Evolutionary conservation across 2,329 filamentous ascomycete species (phyloP).

Genomic region (Rhinocladiella mackenziei): DNA sequence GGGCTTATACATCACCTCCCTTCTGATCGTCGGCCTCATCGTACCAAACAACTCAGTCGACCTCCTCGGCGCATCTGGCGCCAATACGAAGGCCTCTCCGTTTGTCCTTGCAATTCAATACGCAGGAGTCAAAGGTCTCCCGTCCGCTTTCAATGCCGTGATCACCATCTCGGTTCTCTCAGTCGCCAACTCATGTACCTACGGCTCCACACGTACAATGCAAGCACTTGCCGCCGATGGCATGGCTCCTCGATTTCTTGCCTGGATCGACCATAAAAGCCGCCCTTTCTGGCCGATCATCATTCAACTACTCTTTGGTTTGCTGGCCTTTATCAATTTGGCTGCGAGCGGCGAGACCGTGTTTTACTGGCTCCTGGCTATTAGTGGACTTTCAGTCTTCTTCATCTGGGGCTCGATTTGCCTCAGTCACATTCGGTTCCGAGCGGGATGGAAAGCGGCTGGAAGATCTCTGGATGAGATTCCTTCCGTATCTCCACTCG

Average conservation of each 20-base stretch:
- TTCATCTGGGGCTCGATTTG: conserved; percentile 60
- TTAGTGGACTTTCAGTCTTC: conserved; percentile 68
- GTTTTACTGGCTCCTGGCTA: conserved; percentile 74
- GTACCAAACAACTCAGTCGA: conserved; percentile 65
- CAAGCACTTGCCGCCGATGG: conserved; percentile 83
- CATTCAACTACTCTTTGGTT: conserved; percentile 63
- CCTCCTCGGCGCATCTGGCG: conserved; percentile 58
- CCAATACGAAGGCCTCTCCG: conserved; percentile 72
- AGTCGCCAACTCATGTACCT: conserved; percentile 87
- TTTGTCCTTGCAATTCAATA: conserved; percentile 90
- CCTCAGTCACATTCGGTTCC: conserved; percentile 75
- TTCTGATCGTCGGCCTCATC: conserved; percentile 75
- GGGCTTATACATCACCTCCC: conserved; percentile 81
- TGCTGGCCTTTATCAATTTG: conserved; percentile 73
- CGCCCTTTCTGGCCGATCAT: conserved; percentile 71
- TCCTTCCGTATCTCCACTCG: conserved; percentile 75
- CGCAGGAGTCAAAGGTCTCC: conserved; percentile 74
- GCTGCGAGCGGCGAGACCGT: conserved; percentile 45
- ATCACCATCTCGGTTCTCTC: conserved; percentile 81
- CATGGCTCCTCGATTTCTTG: conserved; percentile 71
- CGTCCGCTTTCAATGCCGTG: conserved; percentile 88
- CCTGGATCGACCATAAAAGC: conserved; percentile 77
- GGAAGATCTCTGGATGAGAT: conserved; percentile 71
- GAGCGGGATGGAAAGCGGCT: conserved; percentile 66
- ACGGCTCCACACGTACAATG: conserved; percentile 84